Conservation (phyloP, 1,284 basidiomycete genomes). For the Papiliotrema nemorosa region DNA sequence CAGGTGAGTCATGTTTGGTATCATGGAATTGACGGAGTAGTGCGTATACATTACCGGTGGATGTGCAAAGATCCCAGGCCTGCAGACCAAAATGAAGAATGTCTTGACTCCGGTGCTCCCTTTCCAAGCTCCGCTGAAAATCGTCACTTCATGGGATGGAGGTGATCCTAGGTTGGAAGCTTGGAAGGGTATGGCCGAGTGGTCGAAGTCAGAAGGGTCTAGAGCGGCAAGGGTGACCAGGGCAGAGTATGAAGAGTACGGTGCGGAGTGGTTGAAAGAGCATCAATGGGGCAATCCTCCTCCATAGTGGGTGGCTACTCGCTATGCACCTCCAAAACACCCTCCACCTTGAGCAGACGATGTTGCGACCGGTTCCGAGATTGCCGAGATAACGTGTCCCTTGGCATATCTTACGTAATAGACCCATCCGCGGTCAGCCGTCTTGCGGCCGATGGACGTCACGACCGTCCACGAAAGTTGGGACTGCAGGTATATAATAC, state of each 20-base stretch:
- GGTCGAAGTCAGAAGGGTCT: slow-evolving; percentile 65
- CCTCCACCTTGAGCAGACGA: too few species aligned
- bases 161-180: slow-evolving; percentile 71
- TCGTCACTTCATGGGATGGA: slow-evolving; percentile 53
- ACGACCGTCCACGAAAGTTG: too few species aligned
- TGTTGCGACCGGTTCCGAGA: too few species aligned
- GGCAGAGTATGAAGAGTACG: slow-evolving; percentile 87
- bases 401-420: too few species aligned
- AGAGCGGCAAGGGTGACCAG: slow-evolving; percentile 60
- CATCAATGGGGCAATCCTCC: slow-evolving; percentile 52
- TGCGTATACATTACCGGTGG: slow-evolving; percentile 90
- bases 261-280: slow-evolving; percentile 65
- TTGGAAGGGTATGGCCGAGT: slow-evolving; percentile 89
- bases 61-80: slow-evolving; percentile 69
- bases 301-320: slow-evolving; percentile 9
- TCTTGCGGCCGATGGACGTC: too few species aligned
- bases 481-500: too few species aligned
- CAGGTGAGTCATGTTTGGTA: slow-evolving; percentile 3
- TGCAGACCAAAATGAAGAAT: slow-evolving; percentile 65
- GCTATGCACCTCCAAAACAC: too few species aligned
- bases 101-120: slow-evolving; percentile 75
- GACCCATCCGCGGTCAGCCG: too few species aligned
- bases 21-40: slow-evolving; percentile 48
- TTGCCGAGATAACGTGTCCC: too few species aligned
- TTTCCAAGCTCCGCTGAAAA: slow-evolving; percentile 66